phyloP scores from a whole-genome alignment of 768 basidiomycete species.

The Termitomyces sp. region DNA sequence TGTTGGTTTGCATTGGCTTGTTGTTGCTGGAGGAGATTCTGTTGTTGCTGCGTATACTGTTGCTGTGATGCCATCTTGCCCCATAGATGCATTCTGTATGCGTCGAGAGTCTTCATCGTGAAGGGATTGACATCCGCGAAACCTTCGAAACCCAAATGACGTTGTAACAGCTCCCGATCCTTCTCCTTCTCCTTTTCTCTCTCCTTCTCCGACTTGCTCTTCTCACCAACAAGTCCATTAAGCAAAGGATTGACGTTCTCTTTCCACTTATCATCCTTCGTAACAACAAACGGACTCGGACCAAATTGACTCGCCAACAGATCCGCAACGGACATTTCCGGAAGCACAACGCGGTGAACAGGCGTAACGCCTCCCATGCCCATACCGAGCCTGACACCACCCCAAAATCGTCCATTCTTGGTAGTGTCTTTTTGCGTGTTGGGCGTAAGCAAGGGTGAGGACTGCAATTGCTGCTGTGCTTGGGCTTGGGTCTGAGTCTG shows the following conservation, averaged over 20 bases:
- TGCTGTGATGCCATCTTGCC: slow-evolving; percentile 82
- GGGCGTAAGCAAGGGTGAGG: slow-evolving; percentile 37
- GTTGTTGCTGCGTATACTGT: slow-evolving; percentile 35
- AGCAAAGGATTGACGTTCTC: slow-evolving; percentile 79
- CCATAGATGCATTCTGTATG: slow-evolving; percentile 91
- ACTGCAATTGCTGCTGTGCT: slow-evolving; percentile 14
- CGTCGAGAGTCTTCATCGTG: slow-evolving; percentile 82
- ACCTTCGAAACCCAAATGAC: slow-evolving; percentile 51
- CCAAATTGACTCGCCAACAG: slow-evolving; percentile 12
- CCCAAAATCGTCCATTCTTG: slow-evolving; percentile 63
- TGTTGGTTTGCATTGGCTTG: slow-evolving; percentile 21
- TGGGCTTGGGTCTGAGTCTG: slow-evolving; percentile 5
- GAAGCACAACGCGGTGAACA: slow-evolving; percentile 79
- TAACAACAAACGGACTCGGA: slow-evolving; percentile 6
- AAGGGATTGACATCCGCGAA: slow-evolving; percentile 81
- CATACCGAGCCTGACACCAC: slow-evolving; percentile 42
- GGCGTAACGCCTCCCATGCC: slow-evolving; percentile 67
- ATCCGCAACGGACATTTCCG: slow-evolving; percentile 40
- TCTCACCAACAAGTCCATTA: slow-evolving; percentile 28
- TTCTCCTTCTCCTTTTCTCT: slow-evolving; percentile 8
- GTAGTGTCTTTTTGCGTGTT: slow-evolving; percentile 78
- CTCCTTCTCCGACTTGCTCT: background rate
- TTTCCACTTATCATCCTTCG: slow-evolving; percentile 33
- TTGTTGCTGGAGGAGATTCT: slow-evolving; percentile 31
- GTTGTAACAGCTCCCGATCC: slow-evolving; percentile 14